Conservation (phyloP, 2,329 filamentous ascomycete species). For the Arthrocladium fulminans region DNA sequence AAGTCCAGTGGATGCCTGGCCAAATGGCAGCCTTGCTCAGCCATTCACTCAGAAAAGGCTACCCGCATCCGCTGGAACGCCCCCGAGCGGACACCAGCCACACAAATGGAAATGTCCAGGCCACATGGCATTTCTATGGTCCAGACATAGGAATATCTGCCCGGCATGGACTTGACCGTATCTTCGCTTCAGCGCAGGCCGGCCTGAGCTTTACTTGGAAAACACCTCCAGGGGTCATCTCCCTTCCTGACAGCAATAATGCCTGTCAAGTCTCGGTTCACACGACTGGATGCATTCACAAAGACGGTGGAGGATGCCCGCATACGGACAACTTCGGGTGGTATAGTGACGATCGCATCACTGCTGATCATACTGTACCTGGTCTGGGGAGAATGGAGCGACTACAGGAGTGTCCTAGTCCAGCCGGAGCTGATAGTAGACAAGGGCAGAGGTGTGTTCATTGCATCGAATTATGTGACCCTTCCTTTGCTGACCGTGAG, state of each 20-base stretch:
- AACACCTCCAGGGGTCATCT: background rate
- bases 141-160: background rate
- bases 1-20: background rate
- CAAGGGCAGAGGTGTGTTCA: conserved; percentile 75
- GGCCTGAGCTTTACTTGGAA: conserved; percentile 3
- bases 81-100: no score
- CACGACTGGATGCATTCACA: conserved; percentile 93
- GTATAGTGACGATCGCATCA: conserved; percentile 86
- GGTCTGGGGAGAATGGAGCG: conserved; percentile 89
- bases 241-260: conserved; percentile 42
- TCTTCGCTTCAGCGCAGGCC: conserved; percentile 1
- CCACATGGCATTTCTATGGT: conserved; percentile 5
- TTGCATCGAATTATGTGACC: background rate
- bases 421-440: conserved; percentile 92
- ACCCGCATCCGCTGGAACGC: no score
- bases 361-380: conserved; percentile 81
- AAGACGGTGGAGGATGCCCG: conserved; percentile 98
- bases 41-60: no score
- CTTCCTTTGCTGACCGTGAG: conserved; percentile 9
- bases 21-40: no score
- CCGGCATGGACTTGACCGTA: background rate
- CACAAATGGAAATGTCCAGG: background rate
- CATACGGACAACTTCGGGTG: conserved; percentile 88
- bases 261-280: conserved; percentile 88
- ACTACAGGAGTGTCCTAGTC: conserved; percentile 78